phyloP scores from a whole-genome alignment of 2,329 filamentous ascomycete species.

The Calonectria hawksworthii region DNA sequence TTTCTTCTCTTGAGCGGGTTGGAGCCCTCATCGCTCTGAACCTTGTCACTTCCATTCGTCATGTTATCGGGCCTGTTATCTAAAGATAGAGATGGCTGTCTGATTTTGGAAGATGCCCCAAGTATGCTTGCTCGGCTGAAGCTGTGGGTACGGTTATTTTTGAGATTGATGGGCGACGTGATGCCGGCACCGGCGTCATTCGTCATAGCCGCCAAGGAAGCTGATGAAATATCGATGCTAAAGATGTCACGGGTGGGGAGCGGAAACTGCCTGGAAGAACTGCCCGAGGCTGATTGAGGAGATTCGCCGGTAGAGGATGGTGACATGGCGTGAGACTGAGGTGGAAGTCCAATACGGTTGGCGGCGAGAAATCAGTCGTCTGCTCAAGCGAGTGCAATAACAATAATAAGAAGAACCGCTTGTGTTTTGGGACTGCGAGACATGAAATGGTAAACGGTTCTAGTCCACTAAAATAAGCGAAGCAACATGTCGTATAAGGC shows the following conservation, averaged over 20 bases:
- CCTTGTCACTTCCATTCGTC: slow-evolving; percentile 62
- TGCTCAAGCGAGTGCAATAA: slow-evolving; percentile 12
- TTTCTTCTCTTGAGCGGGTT: slow-evolving; percentile 74
- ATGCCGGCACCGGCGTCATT: slow-evolving; percentile 57
- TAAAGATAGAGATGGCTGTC: slow-evolving; percentile 69
- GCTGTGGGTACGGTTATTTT: slow-evolving; percentile 59
- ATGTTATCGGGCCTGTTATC: slow-evolving; percentile 60
- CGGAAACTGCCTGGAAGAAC: slow-evolving; percentile 59
- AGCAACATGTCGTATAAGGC: slow-evolving; percentile 37
- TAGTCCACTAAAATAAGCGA: slow-evolving; percentile 32
- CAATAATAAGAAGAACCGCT: neutral
- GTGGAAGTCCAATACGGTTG: slow-evolving; percentile 36
- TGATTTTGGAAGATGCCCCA: slow-evolving; percentile 65
- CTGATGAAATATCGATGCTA: slow-evolving; percentile 62
- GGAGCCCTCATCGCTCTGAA: slow-evolving; percentile 64
- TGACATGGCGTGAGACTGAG: slow-evolving; percentile 59
- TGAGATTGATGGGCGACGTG: slow-evolving; percentile 66
- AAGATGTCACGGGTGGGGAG: slow-evolving; percentile 63
- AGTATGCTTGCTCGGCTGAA: slow-evolving; percentile 69
- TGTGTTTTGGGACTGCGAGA: neutral
- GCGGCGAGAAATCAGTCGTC: slow-evolving; percentile 32
- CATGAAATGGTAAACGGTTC: slow-evolving; percentile 19
- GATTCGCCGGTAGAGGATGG: slow-evolving; percentile 69
- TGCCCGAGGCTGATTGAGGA: slow-evolving; percentile 58
- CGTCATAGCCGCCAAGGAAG: slow-evolving; percentile 57